A percentile compares a stretch with the other conserved stretches of the same genome.
These are phyloP conservation scores for Suillus discolor DNA, from an alignment of 768 basidiomycete species.

Conservation along the genomic window DNA sequence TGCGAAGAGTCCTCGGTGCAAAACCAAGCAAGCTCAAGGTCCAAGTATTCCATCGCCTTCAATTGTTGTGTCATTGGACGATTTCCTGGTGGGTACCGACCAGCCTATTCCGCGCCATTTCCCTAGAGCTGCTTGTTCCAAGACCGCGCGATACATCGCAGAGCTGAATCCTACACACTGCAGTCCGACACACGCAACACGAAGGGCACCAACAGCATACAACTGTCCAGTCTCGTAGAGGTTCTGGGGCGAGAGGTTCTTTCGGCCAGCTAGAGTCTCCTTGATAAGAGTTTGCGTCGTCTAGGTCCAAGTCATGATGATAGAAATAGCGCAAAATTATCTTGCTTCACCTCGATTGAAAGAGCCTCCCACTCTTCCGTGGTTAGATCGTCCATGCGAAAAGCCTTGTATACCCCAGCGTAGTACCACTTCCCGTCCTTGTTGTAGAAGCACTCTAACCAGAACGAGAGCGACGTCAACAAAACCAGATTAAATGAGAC, in stretches of 20 bases:
- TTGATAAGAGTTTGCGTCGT: slow-evolving; percentile 66
- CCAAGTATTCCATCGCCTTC: neutral
- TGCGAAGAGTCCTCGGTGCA: neutral
- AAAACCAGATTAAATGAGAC: neutral
- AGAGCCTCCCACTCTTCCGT: slow-evolving; percentile 71
- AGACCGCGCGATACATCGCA: slow-evolving; percentile 59
- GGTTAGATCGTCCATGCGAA: slow-evolving; percentile 65
- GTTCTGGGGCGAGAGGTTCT: slow-evolving; percentile 78
- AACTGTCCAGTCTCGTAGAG: slow-evolving; percentile 74
- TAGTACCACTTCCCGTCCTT: slow-evolving; percentile 85
- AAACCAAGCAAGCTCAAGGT: slow-evolving; percentile 2
- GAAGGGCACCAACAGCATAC: slow-evolving; percentile 72
- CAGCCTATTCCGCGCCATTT: slow-evolving; percentile 22
- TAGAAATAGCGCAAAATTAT: slow-evolving; percentile 5
- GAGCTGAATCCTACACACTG: slow-evolving; percentile 80
- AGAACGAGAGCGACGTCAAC: slow-evolving; percentile 4
- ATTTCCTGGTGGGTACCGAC: neutral
- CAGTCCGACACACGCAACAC: slow-evolving; percentile 71
- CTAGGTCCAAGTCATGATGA: slow-evolving; percentile 37
- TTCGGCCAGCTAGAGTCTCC: slow-evolving; percentile 70
- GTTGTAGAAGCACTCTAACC: slow-evolving; percentile 76
- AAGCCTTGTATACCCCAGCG: slow-evolving; percentile 73
- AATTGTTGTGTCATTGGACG: neutral
- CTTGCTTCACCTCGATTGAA: slow-evolving; percentile 55
- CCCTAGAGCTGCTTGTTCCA: slow-evolving; percentile 56